Evolutionary conservation across 2,329 filamentous ascomycete genomes (phyloP).

Genomic region (Metarhizium humberi): DNA sequence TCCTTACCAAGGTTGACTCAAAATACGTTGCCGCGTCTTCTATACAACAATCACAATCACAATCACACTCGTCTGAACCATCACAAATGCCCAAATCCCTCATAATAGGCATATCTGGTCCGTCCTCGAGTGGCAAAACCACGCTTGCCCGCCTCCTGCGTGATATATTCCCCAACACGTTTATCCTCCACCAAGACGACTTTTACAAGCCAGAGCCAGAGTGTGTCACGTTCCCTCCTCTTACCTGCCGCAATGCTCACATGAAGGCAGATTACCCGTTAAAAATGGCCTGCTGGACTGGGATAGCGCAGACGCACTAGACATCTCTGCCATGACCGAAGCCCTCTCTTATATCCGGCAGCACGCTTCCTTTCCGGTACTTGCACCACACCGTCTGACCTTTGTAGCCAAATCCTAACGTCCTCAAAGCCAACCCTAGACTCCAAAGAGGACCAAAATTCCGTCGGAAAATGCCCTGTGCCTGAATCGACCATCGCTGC

Average conservation of each 20-base stretch:
- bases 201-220: constrained; percentile 79
- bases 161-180: constrained; percentile 67
- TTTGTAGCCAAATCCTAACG: neutral
- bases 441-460: constrained; percentile 50
- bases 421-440: constrained; percentile 18
- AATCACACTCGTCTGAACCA: neutral
- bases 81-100: constrained; percentile 34
- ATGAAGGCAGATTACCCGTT: constrained; percentile 36
- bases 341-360: constrained; percentile 62
- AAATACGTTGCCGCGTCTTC: neutral
- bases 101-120: constrained; percentile 76
- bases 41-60: neutral
- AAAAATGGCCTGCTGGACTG: constrained; percentile 67
- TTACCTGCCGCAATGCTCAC: neutral
- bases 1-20: too few relatives aligned
- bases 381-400: neutral
- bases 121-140: constrained; percentile 90
- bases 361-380: constrained; percentile 55
- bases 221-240: constrained; percentile 28
- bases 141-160: constrained; percentile 80
- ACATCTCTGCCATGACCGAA: constrained; percentile 57
- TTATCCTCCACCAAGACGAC: constrained; percentile 91
- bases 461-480: constrained; percentile 46
- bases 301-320: constrained; percentile 78
- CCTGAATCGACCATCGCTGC: constrained; percentile 34